phyloP scores from a whole-genome alignment of 805 yeast genomes.

The Kregervanrija pseudodelftensis region DNA sequence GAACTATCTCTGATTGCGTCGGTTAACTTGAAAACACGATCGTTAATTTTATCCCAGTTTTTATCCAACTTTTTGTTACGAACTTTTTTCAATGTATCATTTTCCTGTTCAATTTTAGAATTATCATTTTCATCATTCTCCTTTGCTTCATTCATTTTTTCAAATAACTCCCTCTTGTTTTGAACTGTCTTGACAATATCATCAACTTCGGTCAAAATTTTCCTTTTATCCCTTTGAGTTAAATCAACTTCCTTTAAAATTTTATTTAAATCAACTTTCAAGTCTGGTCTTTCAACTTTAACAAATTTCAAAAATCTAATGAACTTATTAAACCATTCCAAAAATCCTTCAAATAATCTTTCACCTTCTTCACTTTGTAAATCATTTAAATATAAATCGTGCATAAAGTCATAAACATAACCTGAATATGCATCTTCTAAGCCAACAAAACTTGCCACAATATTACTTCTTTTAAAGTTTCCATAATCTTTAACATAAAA shows the following conservation, averaged over 20 bases:
- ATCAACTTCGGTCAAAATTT: conserved; percentile 35
- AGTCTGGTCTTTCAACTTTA: conserved; percentile 33
- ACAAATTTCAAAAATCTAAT: conserved; percentile 59
- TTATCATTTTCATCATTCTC: conserved; percentile 1
- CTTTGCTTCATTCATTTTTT: conserved; percentile 21
- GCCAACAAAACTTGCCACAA: conserved; percentile 59
- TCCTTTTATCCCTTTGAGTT: conserved; percentile 5
- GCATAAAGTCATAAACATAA: conserved; percentile 66
- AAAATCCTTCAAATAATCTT: conserved; percentile 57
- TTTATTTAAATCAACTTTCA: conserved; percentile 38
- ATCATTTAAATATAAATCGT: conserved; percentile 77
- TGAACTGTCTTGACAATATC: conserved; percentile 31
- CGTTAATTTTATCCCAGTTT: conserved; percentile 41
- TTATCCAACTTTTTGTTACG: conserved; percentile 22
- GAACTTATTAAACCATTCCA: conserved; percentile 67
- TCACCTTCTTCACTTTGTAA: conserved; percentile 31
- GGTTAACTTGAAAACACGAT: conserved; percentile 17
- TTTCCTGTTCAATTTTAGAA: conserved; percentile 8
- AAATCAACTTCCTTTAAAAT: conserved; percentile 20
- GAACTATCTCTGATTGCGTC: conserved; percentile 5
- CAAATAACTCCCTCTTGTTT: conserved; percentile 32
- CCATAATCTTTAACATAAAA: conserved; percentile 38
- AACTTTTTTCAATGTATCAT: conserved; percentile 17
- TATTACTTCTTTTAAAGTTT: conserved; percentile 37
- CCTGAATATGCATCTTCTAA: conserved; percentile 68